These are phyloP conservation scores for Balamuthia mandrillaris DNA, from an alignment of 208 protist species.

Conservation along the genomic window DNA sequence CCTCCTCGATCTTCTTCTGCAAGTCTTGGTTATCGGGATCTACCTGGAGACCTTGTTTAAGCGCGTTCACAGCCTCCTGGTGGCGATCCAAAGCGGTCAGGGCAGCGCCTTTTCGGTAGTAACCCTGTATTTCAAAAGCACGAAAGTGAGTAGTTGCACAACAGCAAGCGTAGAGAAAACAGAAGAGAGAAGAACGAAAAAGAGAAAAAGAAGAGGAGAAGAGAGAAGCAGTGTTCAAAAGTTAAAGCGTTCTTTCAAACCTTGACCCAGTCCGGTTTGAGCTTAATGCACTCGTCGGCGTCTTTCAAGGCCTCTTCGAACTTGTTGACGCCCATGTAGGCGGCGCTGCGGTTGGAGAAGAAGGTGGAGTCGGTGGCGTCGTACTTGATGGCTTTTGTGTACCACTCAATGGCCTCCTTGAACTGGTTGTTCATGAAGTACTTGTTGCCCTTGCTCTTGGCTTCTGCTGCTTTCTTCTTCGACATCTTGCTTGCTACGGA, in stretches of 20 bases:
- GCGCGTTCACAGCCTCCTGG: background rate
- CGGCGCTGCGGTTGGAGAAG: conserved; percentile 70
- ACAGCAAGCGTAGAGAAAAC: no score
- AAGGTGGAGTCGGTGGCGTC: conserved; percentile 69
- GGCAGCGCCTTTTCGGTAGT: background rate
- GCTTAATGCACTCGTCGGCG: conserved; percentile 63
- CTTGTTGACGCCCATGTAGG: conserved; percentile 47
- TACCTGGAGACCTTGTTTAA: conserved; percentile 36
- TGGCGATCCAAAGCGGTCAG: background rate
- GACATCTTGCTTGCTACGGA: no score
- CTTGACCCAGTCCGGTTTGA: conserved; percentile 74
- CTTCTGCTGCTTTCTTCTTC: conserved; percentile 26
- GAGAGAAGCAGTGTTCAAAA: background rate
- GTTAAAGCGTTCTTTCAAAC: conserved; percentile 3
- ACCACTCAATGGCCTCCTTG: conserved; percentile 64
- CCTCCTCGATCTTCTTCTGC: conserved; percentile 14
- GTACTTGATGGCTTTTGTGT: conserved; percentile 64
- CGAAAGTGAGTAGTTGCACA: background rate
- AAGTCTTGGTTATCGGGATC: conserved; percentile 39
- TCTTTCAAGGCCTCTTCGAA: conserved; percentile 64
- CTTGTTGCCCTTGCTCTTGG: conserved; percentile 68
- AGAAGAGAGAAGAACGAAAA: no score
- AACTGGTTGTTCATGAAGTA: conserved; percentile 60
- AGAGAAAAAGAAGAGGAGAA: background rate
- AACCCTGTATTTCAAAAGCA: background rate